Evolutionary conservation across 495 filamentous ascomycete genomes (phyloP).

Genomic region (Penicillium waksmanii): DNA sequence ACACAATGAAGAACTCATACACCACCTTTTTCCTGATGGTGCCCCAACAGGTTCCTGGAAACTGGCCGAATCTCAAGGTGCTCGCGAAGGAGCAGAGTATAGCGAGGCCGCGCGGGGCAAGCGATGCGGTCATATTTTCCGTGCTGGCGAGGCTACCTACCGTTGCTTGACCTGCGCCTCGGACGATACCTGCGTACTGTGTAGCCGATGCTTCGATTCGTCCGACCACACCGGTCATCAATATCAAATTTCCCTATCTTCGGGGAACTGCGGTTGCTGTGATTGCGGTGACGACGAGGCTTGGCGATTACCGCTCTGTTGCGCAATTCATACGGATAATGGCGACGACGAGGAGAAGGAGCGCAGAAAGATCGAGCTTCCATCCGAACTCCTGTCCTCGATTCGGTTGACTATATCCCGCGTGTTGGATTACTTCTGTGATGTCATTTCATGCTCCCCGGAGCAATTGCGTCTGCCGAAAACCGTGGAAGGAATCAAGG

Average conservation of each 20-base stretch:
- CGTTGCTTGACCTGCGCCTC: conserved; percentile 88
- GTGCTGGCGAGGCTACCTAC: conserved; percentile 88
- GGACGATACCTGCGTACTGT: conserved; percentile 86
- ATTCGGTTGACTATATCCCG: conserved; percentile 84
- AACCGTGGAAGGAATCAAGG: conserved; percentile 72
- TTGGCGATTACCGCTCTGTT: conserved; percentile 85
- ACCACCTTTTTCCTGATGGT: conserved; percentile 80
- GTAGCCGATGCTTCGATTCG: conserved; percentile 89
- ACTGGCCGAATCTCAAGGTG: conserved; percentile 84
- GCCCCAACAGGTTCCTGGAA: conserved; percentile 67
- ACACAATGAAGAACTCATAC: conserved; percentile 70
- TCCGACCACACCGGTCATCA: conserved; percentile 95
- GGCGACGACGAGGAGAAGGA: conserved; percentile 65
- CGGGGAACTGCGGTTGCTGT: conserved; percentile 92
- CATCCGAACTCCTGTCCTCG: conserved; percentile 70
- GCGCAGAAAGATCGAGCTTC: conserved; percentile 57
- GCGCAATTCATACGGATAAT: conserved; percentile 83
- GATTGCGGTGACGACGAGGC: conserved; percentile 96
- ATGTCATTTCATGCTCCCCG: conserved; percentile 96
- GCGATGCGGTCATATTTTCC: conserved; percentile 97
- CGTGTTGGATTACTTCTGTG: conserved; percentile 89
- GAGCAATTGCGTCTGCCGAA: conserved; percentile 90
- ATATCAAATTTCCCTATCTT: conserved; percentile 81
- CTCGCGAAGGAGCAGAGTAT: conserved; percentile 91
- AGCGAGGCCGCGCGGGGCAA: conserved; percentile 89